phyloP scores from a whole-genome alignment of 108 stramenopile genomes.

The Skeletonema menzelii region DNA sequence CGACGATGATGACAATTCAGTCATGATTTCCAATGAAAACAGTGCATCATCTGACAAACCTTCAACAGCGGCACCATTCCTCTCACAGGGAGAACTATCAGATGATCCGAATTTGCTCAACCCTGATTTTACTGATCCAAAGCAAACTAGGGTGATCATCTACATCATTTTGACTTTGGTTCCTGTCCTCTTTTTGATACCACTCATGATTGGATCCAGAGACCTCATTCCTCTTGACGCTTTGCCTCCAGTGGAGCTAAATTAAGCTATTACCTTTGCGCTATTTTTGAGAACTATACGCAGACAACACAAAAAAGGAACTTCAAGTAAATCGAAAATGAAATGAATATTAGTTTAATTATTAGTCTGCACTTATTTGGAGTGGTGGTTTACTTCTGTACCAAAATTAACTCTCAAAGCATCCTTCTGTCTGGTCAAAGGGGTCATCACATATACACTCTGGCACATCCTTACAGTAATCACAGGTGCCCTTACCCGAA shows the following conservation, averaged over 20 bases:
- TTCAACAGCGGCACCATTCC: conserved; percentile 57
- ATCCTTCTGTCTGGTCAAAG: conserved; percentile 40
- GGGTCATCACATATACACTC: conserved; percentile 39
- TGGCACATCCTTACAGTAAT: conserved; percentile 38
- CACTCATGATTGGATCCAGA: conserved; percentile 86
- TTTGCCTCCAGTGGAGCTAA: conserved; percentile 79
- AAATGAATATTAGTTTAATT: not conserved
- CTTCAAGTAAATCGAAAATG: not conserved
- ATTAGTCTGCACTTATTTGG: no score
- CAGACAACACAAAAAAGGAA: no score
- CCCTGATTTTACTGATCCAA: conserved; percentile 79
- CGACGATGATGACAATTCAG: conserved; percentile 38
- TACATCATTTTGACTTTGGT: conserved; percentile 85
- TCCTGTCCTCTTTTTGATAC: conserved; percentile 84
- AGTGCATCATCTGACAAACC: not conserved
- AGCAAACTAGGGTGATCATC: conserved; percentile 82
- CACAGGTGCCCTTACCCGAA: conserved; percentile 46
- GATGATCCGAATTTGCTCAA: conserved; percentile 63
- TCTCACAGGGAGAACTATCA: conserved; percentile 74
- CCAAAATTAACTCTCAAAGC: conserved; percentile 13
- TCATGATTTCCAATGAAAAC: not conserved
- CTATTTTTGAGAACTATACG: no score
- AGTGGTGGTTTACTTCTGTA: no score
- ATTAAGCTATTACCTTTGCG: conserved; percentile 12
- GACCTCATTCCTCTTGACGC: conserved; percentile 82